Percentiles rank a stretch among this genome's conserved stretches.
These are phyloP conservation scores for Phanerochaete sordida DNA, from an alignment of 768 basidiomycete species.

Conservation along the genomic window DNA sequence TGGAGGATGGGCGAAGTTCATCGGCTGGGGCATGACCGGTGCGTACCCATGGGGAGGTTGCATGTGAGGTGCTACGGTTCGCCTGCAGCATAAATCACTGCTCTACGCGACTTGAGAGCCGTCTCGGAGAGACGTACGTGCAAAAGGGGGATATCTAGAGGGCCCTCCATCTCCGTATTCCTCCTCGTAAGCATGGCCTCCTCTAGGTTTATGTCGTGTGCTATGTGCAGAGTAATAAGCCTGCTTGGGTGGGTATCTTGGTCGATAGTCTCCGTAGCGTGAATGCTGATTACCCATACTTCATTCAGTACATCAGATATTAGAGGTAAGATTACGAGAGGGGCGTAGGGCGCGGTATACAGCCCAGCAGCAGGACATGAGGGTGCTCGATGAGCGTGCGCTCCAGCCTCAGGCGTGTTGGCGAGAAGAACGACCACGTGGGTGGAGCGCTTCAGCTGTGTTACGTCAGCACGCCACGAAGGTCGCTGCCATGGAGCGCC, in stretches of 20 bases:
- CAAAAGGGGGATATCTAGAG: not conserved
- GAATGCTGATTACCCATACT: not conserved
- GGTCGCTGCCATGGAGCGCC: not conserved
- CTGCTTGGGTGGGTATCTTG: slow-evolving; percentile 2
- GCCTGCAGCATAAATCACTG: not conserved
- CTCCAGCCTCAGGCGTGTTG: not conserved
- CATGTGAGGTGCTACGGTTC: not conserved
- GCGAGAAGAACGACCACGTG: not conserved
- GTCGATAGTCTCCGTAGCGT: not conserved
- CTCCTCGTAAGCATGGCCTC: not conserved
- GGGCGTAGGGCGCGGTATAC: not conserved
- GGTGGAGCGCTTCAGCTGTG: not conserved
- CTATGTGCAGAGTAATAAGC: slow-evolving; percentile 3
- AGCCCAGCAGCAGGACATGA: not conserved
- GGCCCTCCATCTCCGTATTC: not conserved
- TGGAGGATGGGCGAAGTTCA: not conserved
- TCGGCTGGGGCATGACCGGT: not conserved
- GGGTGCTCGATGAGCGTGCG: not conserved
- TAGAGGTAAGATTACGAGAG: not conserved
- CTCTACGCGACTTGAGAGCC: not conserved
- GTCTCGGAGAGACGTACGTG: not conserved
- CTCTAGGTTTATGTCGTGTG: not conserved
- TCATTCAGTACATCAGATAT: not conserved
- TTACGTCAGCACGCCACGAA: slow-evolving; percentile 1
- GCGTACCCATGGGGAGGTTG: not conserved